Evolutionary conservation across 1,284 basidiomycete genomes (phyloP).

Genomic region (Microbotryomycetes sp.): DNA sequence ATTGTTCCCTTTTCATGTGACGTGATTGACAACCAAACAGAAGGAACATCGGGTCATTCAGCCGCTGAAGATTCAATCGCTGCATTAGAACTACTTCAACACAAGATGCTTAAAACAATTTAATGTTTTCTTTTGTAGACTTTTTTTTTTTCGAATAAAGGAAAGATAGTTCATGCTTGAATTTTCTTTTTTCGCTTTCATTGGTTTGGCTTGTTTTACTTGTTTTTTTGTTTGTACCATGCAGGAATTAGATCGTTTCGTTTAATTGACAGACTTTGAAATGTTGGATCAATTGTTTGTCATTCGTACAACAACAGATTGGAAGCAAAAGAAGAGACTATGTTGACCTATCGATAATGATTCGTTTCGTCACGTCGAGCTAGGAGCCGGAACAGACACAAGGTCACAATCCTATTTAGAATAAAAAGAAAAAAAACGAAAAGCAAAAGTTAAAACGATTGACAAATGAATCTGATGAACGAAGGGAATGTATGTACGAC

Average conservation of each 20-base stretch:
- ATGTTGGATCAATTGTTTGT: no score
- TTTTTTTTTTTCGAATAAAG: not conserved
- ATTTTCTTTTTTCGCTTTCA: no score
- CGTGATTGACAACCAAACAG: no score
- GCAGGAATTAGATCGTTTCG: not conserved
- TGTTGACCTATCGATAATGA: no score
- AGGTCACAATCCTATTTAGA: constrained; percentile 15
- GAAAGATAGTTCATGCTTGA: no score
- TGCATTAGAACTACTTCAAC: constrained; percentile 69
- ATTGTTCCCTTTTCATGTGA: no score
- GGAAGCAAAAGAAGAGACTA: not conserved
- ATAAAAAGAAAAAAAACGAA: no score
- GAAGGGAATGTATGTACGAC: no score
- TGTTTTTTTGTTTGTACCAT: not conserved
- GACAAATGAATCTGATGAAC: no score
- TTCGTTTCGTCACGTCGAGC: no score
- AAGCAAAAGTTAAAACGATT: no score
- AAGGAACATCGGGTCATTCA: constrained; percentile 12
- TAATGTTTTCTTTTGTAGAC: constrained; percentile 23
- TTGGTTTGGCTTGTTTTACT: no score
- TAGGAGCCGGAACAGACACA: constrained; percentile 4
- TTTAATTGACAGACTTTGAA: not conserved
- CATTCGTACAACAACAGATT: not conserved
- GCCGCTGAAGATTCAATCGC: constrained; percentile 44
- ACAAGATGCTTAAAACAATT: constrained; percentile 39